Base-by-base conservation (phyloP, 2,329 filamentous ascomycete species). In the Rhynchosporium secalis region DNA sequence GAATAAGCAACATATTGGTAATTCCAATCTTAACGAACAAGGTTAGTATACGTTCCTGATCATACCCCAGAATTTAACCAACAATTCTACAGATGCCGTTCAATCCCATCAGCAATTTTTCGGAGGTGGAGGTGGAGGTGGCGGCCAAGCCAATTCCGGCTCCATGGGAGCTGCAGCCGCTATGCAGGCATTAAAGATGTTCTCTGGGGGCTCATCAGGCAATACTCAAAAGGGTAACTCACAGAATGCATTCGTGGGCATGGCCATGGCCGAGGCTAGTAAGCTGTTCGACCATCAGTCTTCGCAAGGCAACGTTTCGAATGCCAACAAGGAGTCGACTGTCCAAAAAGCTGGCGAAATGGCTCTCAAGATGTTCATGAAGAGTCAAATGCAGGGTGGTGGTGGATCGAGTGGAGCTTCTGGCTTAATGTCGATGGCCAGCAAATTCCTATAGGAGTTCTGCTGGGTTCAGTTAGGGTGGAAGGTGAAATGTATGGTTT, bases 181-280 rank as follows among this genome's bases (percentile, higher is more conserved):
- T 20, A 86, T 93, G 83, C 88, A 93, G 75, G 90, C 90, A 0
- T 75, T 93, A 68, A 92, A 93, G 80, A 84, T 88, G 80, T 96
- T 96, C 76, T 85, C 82, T 43, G 80, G 83, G 54, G 82, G 86
- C 28, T 75, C 78, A 62, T 76, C 74, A 56, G 76, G 78, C 12
- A 76, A 78, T 67, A 67, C 77, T 66, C 69, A 78, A 64, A 75
- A 76, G 8, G 77, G 77, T 54, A 79, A 81, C 72, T 85, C 86
- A 69, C 88, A 96, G 81, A 91, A 88, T 74, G 84, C 88, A 65
- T 91, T 96, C 72, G 84, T 96, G 66, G 90, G 89, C 4, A 80
- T 96, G 74, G 93, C 93, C 48, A 93, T 97, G 91, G 86, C 83
- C 8, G 89, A 97, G 79, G 93, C 92, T 40, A 88, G 87, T 72